phyloP scores from a whole-genome alignment of 768 basidiomycete species.

The Boletellus emodensis region DNA sequence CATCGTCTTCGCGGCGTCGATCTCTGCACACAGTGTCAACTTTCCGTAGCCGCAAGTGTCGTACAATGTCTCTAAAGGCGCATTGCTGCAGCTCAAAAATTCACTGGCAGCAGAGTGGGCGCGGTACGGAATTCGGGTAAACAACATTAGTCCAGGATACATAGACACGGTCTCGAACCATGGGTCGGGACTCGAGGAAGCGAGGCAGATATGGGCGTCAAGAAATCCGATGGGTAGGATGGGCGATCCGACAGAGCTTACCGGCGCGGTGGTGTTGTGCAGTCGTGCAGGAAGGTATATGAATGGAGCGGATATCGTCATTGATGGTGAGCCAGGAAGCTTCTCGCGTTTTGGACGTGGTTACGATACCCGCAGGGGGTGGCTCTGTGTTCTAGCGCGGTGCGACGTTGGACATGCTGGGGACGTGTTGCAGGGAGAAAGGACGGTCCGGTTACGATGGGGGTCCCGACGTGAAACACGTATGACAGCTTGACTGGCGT shows the following conservation, averaged over 20 bases:
- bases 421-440: too few species aligned
- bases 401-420: too few species aligned
- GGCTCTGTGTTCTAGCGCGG: too few species aligned
- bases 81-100: conserved; percentile 35
- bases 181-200: conserved; percentile 30
- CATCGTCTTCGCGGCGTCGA: conserved; percentile 41
- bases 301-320: too few species aligned
- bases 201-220: conserved; percentile 35
- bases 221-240: conserved; percentile 43
- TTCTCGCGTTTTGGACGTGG: too few species aligned
- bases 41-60: conserved; percentile 41
- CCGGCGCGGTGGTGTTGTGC: conserved; percentile 21
- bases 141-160: conserved; percentile 42
- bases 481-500: too few species aligned
- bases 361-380: too few species aligned
- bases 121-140: conserved; percentile 39
- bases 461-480: too few species aligned
- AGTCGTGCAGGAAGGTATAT: too few species aligned
- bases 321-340: too few species aligned
- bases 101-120: conserved; percentile 44
- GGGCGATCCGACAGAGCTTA: conserved; percentile 39
- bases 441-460: too few species aligned
- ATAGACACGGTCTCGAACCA: conserved; percentile 42
- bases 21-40: conserved; percentile 40
- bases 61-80: conserved; percentile 43